These are phyloP conservation scores for Rhizopus delemar DNA, from an alignment of 371 early-diverging fungal species.

Conservation along the genomic window DNA sequence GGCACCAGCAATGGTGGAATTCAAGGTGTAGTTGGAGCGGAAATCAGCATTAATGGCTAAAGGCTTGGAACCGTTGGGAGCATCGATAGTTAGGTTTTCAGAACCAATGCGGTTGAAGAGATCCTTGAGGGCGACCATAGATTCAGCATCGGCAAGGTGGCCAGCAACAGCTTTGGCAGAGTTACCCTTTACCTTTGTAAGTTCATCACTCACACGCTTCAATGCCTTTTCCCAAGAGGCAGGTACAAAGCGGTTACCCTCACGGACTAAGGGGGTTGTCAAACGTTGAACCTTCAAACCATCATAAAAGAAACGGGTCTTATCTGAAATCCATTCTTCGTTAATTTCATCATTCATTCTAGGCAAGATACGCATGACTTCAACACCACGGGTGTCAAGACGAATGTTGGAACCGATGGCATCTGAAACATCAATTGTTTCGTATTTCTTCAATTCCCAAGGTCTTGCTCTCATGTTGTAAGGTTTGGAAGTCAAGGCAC, in stretches of 20 bases:
- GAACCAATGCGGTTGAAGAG: slow-evolving; percentile 85
- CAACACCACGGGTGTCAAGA: slow-evolving; percentile 93
- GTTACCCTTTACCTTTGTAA: slow-evolving; percentile 58
- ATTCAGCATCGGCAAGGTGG: slow-evolving; percentile 87
- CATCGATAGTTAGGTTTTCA: slow-evolving; percentile 83
- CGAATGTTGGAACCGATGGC: slow-evolving; percentile 90
- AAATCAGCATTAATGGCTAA: slow-evolving; percentile 74
- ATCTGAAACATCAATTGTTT: slow-evolving; percentile 94
- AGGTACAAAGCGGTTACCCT: slow-evolving; percentile 82
- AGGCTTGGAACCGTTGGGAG: slow-evolving; percentile 57
- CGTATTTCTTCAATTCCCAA: slow-evolving; percentile 96
- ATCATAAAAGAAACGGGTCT: slow-evolving; percentile 94
- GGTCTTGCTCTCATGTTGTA: slow-evolving; percentile 93
- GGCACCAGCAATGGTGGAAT: slow-evolving; percentile 82
- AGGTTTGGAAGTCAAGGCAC: slow-evolving; percentile 96
- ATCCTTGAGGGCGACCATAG: slow-evolving; percentile 87
- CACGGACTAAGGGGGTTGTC: slow-evolving; percentile 86
- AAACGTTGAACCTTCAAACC: slow-evolving; percentile 95
- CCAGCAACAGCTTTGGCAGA: slow-evolving; percentile 90
- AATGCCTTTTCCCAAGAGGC: slow-evolving; percentile 90
- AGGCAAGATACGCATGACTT: slow-evolving; percentile 95
- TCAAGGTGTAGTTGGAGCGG: slow-evolving; percentile 88
- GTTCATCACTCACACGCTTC: slow-evolving; percentile 66
- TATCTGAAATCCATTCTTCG: slow-evolving; percentile 98
- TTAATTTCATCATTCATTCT: slow-evolving; percentile 95